Percentiles rank a stretch among this genome's conserved stretches.
Evolutionary conservation across 2,329 filamentous ascomycete genomes (phyloP).

Genomic region (Calonectria fujianensis): DNA sequence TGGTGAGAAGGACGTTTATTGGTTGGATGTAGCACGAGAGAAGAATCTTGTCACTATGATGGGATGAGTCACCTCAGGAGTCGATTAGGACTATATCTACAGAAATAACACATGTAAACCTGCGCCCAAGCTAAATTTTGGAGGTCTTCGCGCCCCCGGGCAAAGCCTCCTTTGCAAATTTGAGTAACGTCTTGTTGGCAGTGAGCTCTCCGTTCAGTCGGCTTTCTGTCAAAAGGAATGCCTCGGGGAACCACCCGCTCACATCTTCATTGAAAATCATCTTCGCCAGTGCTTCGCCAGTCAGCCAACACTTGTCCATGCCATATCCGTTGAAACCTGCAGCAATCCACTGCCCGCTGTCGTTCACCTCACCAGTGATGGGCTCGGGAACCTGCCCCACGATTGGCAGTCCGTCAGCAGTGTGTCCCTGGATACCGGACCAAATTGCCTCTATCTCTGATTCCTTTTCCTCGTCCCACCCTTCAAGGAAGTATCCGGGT

Average conservation of each 20-base stretch:
- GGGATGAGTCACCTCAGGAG: constrained; percentile 28
- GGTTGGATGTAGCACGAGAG: constrained; percentile 45
- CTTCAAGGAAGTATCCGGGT: constrained; percentile 60
- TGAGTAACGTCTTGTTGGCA: constrained; percentile 29
- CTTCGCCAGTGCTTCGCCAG: constrained; percentile 62
- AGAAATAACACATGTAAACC: background rate
- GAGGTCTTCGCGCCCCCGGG: constrained; percentile 19
- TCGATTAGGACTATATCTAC: background rate
- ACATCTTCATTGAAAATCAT: constrained; percentile 53
- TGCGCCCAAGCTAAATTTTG: constrained; percentile 16
- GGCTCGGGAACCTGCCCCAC: constrained; percentile 65
- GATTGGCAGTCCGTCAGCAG: constrained; percentile 67
- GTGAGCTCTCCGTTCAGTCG: constrained; percentile 30
- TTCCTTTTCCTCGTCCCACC: constrained; percentile 52
- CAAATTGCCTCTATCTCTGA: constrained; percentile 63
- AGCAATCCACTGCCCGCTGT: constrained; percentile 67
- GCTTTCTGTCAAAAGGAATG: constrained; percentile 39
- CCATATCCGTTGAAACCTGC: constrained; percentile 70
- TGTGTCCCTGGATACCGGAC: constrained; percentile 68
- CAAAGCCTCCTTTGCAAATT: constrained; percentile 28
- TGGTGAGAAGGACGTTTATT: constrained; percentile 45
- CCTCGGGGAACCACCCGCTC: constrained; percentile 46
- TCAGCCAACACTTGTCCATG: constrained; percentile 71
- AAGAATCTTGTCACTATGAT: constrained; percentile 48
- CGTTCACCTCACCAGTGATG: constrained; percentile 42